phyloP scores from a whole-genome alignment of 2,329 filamentous ascomycete species.

The Teratosphaeria viscida region DNA sequence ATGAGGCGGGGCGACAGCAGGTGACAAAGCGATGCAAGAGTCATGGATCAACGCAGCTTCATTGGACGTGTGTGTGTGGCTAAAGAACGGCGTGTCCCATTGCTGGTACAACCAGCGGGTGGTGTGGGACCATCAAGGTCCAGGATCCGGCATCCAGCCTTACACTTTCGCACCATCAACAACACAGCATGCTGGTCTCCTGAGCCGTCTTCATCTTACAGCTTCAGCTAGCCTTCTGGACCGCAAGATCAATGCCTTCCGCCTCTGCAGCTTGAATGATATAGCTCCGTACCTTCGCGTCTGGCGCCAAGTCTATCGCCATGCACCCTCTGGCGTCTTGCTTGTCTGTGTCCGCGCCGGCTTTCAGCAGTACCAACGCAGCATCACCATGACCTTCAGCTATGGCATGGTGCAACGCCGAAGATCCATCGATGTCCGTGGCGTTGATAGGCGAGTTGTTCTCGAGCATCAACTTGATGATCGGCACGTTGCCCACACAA shows the following conservation, averaged over 20 bases:
- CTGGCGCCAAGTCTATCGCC: slow-evolving; percentile 74
- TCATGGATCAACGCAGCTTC: background rate
- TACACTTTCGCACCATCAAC: background rate
- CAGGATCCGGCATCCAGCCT: too few species aligned
- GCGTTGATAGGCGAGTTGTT: slow-evolving; percentile 73
- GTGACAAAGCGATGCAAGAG: background rate
- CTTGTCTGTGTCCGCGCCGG: slow-evolving; percentile 73
- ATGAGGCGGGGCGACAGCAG: background rate
- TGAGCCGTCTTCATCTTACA: background rate
- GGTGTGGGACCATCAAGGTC: background rate
- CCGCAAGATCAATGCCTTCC: slow-evolving; percentile 60
- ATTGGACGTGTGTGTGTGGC: background rate
- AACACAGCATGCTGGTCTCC: background rate
- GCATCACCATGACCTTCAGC: slow-evolving; percentile 70
- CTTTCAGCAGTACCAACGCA: slow-evolving; percentile 70
- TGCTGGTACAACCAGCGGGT: background rate
- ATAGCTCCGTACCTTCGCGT: slow-evolving; percentile 68
- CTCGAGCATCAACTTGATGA: slow-evolving; percentile 69
- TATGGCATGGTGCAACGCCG: slow-evolving; percentile 77
- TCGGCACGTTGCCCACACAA: slow-evolving; percentile 77
- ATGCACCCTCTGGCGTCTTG: slow-evolving; percentile 60
- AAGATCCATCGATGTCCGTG: slow-evolving; percentile 71
- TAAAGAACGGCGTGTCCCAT: background rate
- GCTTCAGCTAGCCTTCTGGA: background rate
- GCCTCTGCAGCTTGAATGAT: slow-evolving; percentile 68